Conservation (phyloP, 495 filamentous ascomycete genomes). For the Annulohypoxylon stygium region DNA sequence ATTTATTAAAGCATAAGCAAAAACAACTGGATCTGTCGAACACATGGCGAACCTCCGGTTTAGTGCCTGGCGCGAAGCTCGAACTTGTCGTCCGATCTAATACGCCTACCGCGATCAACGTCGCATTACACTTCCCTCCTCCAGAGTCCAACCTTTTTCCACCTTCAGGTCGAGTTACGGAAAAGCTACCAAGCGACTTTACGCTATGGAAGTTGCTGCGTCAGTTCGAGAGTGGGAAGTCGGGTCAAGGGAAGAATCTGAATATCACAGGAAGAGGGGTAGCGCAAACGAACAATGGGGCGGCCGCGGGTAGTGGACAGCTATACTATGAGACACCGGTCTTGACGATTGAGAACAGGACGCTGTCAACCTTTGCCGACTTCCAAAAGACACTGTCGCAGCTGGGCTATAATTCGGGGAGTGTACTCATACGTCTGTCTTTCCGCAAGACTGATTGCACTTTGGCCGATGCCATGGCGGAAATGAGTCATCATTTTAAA, state of each 20-base stretch:
- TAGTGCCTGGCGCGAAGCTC: conserved; percentile 87
- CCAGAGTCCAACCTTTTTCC: conserved; percentile 68
- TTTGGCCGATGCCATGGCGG: conserved; percentile 84
- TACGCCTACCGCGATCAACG: conserved; percentile 83
- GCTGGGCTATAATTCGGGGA: conserved; percentile 86
- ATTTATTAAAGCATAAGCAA: conserved; percentile 89
- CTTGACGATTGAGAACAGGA: conserved; percentile 82
- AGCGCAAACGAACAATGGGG: conserved; percentile 66
- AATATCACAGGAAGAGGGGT: conserved; percentile 87
- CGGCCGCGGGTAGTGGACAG: conserved; percentile 73
- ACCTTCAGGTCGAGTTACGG: conserved; percentile 73
- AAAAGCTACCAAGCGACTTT: conserved; percentile 87
- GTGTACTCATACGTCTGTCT: conserved; percentile 77
- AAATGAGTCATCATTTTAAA: conserved; percentile 80
- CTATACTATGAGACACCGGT: conserved; percentile 88
- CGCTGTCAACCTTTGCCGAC: conserved; percentile 79
- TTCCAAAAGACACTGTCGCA: conserved; percentile 90
- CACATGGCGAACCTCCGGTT: conserved; percentile 86
- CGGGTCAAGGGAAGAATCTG: conserved; percentile 65
- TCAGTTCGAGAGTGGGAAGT: conserved; percentile 81
- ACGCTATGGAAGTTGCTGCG: conserved; percentile 89
- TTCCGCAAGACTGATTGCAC: conserved; percentile 82
- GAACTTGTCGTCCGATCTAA: conserved; percentile 89
- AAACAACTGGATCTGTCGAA: conserved; percentile 87
- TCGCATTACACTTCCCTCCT: conserved; percentile 84